Base-by-base conservation (phyloP, 768 basidiomycete species). In the Tricholoma hemisulphureum region DNA sequence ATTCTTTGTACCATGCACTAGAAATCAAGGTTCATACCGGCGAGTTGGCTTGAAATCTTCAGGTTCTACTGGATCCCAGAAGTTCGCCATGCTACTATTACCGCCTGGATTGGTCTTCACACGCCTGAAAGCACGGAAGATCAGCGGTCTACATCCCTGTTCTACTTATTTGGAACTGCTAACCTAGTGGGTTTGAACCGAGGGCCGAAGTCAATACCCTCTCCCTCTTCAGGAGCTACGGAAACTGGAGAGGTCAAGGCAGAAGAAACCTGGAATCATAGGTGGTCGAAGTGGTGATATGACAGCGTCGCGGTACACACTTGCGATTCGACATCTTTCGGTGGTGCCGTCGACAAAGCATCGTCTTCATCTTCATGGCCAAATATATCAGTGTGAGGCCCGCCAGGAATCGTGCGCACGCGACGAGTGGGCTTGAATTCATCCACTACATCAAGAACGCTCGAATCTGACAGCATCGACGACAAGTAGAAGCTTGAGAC, bases 21-120 rank as follows among this genome's bases (percentile, higher is more conserved):
- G 13, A 46, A 23, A 21, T 2, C 6, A 35, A 24, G 23, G 37
- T 9, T 67, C 74, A 21, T 70, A 86, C 88, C 83, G 80, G 64
- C 89, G 84, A 16, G 88, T 87, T 4, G 89, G 89, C 63, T 84
- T 83, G 68, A 88, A 90, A 56, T 78, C 75, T 23, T 79, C 74
- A 1, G 70, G 63, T 28, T 75, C 70, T 7, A 78, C 78, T 0
- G 71, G 55, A 31, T 75, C 78, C 77, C 84, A 88, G 39, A 88
- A 72, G 64, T 68, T 78, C 29, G 69, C 61, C 50, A 80, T 69
- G 51, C 68, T 77, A 63, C 74, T 78, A 24, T 65, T 76, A 49
- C 79, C 82, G 28, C 79, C 78, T 39, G 80, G 79, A 32, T 63
- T 71, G 52, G 76, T 75, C 55, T 80, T 77, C 21, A 79, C 77